Base-by-base conservation (phyloP, 768 basidiomycete species). In the Podaxis pistillaris region DNA sequence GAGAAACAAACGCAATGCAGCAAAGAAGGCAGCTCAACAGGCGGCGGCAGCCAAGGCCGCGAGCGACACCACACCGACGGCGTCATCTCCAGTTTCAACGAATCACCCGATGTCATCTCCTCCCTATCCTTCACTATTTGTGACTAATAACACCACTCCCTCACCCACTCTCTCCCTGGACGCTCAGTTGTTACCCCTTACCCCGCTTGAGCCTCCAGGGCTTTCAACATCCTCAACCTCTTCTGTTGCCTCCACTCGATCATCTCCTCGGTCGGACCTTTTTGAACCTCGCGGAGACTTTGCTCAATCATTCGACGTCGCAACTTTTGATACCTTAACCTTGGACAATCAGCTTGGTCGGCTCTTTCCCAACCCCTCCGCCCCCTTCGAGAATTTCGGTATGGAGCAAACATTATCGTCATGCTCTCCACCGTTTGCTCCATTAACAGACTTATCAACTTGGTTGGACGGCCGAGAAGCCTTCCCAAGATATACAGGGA, bases 211-310 rank as follows among this genome's bases (percentile, higher is more conserved):
- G 13, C 62, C 68, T 44, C 67, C 71, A 24, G 66, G 63, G 50
- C 65, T 75, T 36, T 71, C 72, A 4, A 67, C 68, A 36, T 75
- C 76, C 6, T 75, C 75, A n/a, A 72, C 66, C 24, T 74, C 77
- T 19, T 75, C 77, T 6, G 69, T 70, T 3, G 74, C 75, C 65
- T 72, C 77, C 55, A 68, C 75, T 60, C 73, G 75, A 26, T 75
- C 77, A 40, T 78, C 79, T 22, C 78, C 80, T 47, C 70, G 73
- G 62, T 72, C 76, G 12, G 78, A 79, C 51, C 71, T 71, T 50
- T 76, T 78, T 62, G 77, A 78, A 53, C 68, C 62, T 60, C 72
- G 68, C 36, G 67, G 71, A 54, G 66, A 73, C 53, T 58, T 71
- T 53, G 63, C 70, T 38, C 51, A 60, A 60, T 53, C 62, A 54